A percentile compares a stretch with the other conserved stretches of the same genome.
These are phyloP conservation scores for Alnus glutinosa DNA, from an alignment of 306 rosid genomes.

Conservation along the genomic window DNA sequence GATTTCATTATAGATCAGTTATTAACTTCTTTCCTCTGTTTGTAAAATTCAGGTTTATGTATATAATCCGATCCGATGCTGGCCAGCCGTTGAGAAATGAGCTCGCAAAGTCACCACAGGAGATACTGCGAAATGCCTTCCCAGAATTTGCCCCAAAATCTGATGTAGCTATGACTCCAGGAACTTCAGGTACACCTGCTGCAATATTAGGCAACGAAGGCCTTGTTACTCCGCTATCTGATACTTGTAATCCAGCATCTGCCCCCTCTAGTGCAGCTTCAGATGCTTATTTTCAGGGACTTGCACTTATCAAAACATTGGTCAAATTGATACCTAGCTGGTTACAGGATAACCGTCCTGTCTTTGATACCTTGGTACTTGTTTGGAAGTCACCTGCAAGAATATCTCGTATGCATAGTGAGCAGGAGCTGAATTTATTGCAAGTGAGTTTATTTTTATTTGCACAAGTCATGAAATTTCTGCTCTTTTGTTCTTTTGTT, in stretches of 20 bases:
- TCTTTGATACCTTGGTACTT: conserved; percentile 84
- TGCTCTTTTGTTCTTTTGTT: conserved; percentile 21
- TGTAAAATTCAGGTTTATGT: conserved; percentile 70
- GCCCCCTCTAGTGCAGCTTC: conserved; percentile 50
- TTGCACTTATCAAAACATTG: conserved; percentile 81
- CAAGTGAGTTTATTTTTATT: conserved; percentile 59
- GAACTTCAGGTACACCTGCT: conserved; percentile 58
- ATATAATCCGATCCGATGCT: conserved; percentile 86
- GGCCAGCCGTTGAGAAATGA: conserved; percentile 96
- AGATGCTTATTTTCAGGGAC: conserved; percentile 92
- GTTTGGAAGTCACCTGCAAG: conserved; percentile 97
- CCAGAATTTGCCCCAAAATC: conserved; percentile 72
- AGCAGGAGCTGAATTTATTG: conserved; percentile 86
- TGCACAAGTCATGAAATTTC: conserved; percentile 8
- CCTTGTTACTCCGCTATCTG: conserved; percentile 59
- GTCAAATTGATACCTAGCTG: conserved; percentile 92
- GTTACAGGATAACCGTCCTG: conserved; percentile 81
- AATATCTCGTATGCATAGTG: conserved; percentile 81
- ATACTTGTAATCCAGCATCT: conserved; percentile 52
- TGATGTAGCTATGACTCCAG: conserved; percentile 58
- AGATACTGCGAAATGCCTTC: conserved; percentile 87
- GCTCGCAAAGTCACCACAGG: conserved; percentile 94
- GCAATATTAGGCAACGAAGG: conserved; percentile 64
- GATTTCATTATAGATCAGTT: conserved; percentile 3
- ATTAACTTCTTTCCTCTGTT: conserved; percentile 26